Percentiles rank a stretch among this genome's conserved stretches.
Conservation (phyloP, 2,329 filamentous ascomycete genomes). For the Ophiostoma novo-ulmi region DNA sequence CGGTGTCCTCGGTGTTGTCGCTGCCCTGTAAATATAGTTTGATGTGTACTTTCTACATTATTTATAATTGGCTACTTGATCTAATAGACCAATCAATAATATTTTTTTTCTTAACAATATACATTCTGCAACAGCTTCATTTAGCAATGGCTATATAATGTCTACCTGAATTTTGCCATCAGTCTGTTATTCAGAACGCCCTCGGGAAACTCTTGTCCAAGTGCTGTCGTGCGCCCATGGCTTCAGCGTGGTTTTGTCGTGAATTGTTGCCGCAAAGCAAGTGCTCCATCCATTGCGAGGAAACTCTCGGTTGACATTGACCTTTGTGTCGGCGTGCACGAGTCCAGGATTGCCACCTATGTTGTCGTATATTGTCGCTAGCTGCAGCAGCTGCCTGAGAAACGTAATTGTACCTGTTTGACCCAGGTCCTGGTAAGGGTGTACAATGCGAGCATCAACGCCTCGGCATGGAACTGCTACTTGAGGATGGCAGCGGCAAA, state of each 20-base stretch:
- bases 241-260: background rate
- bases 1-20: conserved; percentile 17
- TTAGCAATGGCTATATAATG: background rate
- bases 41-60: background rate
- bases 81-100: background rate
- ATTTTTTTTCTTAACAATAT: background rate
- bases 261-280: background rate
- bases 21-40: conserved; percentile 11
- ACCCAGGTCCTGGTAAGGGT: background rate
- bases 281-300: background rate
- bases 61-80: background rate
- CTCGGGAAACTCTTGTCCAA: background rate
- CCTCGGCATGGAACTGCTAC: background rate
- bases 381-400: background rate
- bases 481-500: background rate
- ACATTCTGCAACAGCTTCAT: background rate
- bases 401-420: background rate
- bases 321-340: background rate
- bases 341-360: background rate
- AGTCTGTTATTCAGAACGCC: background rate
- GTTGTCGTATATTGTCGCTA: background rate
- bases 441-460: background rate
- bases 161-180: background rate
- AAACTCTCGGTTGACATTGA: background rate
- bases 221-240: background rate